These are phyloP conservation scores for Rhizopus arrhizus DNA, from an alignment of 371 early-diverging fungal genomes.

Conservation along the genomic window DNA sequence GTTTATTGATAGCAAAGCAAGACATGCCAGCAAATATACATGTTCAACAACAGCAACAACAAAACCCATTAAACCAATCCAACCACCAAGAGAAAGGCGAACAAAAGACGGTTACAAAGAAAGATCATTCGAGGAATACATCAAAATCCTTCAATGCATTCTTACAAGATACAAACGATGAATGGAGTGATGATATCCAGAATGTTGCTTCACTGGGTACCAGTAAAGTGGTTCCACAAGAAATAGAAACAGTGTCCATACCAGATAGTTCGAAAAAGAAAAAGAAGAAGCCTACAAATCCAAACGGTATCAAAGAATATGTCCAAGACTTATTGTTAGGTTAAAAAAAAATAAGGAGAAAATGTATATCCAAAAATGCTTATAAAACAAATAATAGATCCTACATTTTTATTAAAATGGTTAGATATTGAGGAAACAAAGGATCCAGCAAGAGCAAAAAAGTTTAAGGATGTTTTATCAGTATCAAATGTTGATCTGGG, in stretches of 20 bases:
- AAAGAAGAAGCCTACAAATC: slow-evolving; percentile 14
- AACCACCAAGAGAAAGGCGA: slow-evolving; percentile 3
- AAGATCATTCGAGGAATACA: slow-evolving; percentile 34
- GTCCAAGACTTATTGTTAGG: slow-evolving; percentile 22
- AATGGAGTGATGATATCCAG: slow-evolving; percentile 52
- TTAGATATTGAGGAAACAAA: slow-evolving; percentile 22
- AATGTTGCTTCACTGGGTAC: slow-evolving; percentile 7
- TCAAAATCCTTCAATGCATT: slow-evolving; percentile 54
- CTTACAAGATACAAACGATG: slow-evolving; percentile 55
- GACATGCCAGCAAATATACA: slow-evolving; percentile 8
- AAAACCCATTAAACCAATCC: slow-evolving; percentile 11
- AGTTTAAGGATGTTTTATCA: slow-evolving; percentile 76
- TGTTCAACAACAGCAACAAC: slow-evolving; percentile 15
- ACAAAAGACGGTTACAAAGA: slow-evolving; percentile 12
- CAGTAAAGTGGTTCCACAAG: not conserved
- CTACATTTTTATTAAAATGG: slow-evolving; percentile 25
- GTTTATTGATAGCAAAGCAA: slow-evolving; percentile 30
- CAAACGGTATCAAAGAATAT: slow-evolving; percentile 28
- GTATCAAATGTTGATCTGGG: slow-evolving; percentile 77
- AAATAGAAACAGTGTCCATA: slow-evolving; percentile 4
- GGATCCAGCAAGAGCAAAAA: slow-evolving; percentile 44
- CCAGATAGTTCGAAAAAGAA: not conserved
- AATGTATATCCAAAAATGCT: not conserved
- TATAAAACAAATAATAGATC: slow-evolving; percentile 17
- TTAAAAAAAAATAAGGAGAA: not conserved